These are phyloP conservation scores for Adansonia rubrostipa DNA, from an alignment of 441 rosid genomes.

Conservation along the genomic window DNA sequence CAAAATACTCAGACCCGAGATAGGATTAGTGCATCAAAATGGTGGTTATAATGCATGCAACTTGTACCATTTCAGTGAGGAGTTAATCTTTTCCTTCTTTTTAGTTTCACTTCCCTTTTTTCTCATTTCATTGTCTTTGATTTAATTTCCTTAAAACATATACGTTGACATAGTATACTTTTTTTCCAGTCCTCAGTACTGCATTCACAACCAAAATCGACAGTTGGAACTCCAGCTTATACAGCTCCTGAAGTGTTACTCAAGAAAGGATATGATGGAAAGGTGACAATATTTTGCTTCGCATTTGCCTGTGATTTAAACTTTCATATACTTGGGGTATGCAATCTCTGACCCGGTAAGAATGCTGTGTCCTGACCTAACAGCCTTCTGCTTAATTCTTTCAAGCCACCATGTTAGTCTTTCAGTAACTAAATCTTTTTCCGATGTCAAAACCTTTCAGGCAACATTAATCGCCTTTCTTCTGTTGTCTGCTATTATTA, in stretches of 20 bases:
- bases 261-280: conserved; percentile 96
- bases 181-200: conserved; percentile 79
- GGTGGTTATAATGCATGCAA: neutral
- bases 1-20: too few relatives aligned
- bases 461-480: neutral
- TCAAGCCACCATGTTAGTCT: neutral
- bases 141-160: neutral
- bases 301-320: conserved; percentile 14
- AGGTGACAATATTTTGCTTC: conserved; percentile 52
- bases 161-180: conserved; percentile 22
- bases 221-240: conserved; percentile 98
- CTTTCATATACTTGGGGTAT: neutral
- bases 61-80: neutral
- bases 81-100: neutral
- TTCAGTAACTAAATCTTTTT: neutral
- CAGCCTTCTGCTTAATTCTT: neutral
- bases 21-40: neutral
- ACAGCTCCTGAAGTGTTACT: conserved; percentile 96
- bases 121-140: neutral
- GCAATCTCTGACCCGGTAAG: neutral
- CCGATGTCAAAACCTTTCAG: neutral
- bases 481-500: neutral
- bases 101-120: neutral
- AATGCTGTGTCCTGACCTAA: neutral
- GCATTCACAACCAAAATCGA: conserved; percentile 97